A percentile compares a stretch with the other conserved stretches of the same genome.
phyloP scores from a whole-genome alignment of 2,329 filamentous ascomycete species.

The Hymenoscyphus albidus region DNA sequence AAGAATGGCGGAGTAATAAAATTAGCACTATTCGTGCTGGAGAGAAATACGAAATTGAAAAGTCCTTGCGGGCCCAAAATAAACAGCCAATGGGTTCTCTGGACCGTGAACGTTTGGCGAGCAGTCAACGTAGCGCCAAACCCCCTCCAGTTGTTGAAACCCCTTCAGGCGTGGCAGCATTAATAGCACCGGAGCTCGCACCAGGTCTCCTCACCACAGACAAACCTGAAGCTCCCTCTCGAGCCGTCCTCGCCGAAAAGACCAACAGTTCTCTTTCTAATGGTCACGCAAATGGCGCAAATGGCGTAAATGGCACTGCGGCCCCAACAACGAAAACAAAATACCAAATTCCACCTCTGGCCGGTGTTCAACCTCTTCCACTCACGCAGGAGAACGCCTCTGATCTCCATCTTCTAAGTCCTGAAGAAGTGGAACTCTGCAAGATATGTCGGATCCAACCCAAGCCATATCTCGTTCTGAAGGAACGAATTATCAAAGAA shows the following conservation, averaged over 20 bases:
- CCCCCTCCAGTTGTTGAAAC: conserved; percentile 61
- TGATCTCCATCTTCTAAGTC: conserved; percentile 80
- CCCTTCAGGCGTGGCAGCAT: conserved; percentile 67
- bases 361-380: conserved; percentile 40
- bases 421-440: conserved; percentile 83
- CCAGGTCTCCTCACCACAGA: conserved; percentile 50
- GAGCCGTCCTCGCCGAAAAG: conserved; percentile 13
- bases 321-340: conserved; percentile 43
- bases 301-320: conserved; percentile 42
- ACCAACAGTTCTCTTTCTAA: conserved; percentile 48
- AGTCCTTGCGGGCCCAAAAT: conserved; percentile 69
- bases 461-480: conserved; percentile 92
- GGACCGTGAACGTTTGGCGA: conserved; percentile 74
- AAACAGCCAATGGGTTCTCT: conserved; percentile 72
- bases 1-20: conserved; percentile 85
- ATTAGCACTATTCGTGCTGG: conserved; percentile 83
- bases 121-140: conserved; percentile 65
- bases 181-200: conserved; percentile 71
- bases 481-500: conserved; percentile 87
- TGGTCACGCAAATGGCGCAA: conserved; percentile 49
- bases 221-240: conserved; percentile 7
- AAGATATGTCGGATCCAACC: conserved; percentile 79
- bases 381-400: conserved; percentile 57
- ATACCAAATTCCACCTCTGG: conserved; percentile 48
- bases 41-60: conserved; percentile 90